phyloP scores from a whole-genome alignment of 2,329 filamentous ascomycete species.

The Penicillium decumbens region DNA sequence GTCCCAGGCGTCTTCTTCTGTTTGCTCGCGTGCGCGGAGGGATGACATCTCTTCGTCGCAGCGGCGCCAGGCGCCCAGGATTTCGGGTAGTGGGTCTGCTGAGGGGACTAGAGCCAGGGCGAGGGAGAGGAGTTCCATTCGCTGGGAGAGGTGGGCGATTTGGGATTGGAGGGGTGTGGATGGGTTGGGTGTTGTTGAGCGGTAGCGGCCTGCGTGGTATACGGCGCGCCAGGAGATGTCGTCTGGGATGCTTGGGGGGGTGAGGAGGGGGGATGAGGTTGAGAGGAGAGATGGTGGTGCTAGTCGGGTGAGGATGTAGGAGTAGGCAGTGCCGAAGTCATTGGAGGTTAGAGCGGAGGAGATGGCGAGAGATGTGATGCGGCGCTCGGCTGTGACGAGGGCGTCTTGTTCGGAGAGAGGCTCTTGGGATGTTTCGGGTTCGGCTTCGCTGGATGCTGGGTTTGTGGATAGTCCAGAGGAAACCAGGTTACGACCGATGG shows the following conservation, averaged over 20 bases:
- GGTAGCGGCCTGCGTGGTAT: conserved; percentile 57
- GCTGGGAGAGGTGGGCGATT: conserved; percentile 56
- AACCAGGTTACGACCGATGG: conserved; percentile 58
- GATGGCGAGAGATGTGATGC: conserved; percentile 46
- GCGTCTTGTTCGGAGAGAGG: conserved; percentile 25
- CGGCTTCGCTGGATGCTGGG: conserved; percentile 19
- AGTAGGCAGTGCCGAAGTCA: conserved; percentile 60
- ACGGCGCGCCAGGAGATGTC: conserved; percentile 63
- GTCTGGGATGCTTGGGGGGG: conserved; percentile 40
- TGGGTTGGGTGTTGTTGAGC: conserved; percentile 30
- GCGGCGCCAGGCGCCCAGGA: conserved; percentile 59
- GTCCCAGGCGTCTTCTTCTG: conserved; percentile 57
- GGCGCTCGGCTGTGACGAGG: conserved; percentile 41
- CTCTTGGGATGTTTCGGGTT: conserved; percentile 7
- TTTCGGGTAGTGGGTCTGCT: conserved; percentile 54
- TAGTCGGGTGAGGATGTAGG: conserved; percentile 60
- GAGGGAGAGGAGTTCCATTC: conserved; percentile 61
- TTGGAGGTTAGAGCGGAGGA: conserved; percentile 42
- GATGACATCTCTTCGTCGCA: conserved; percentile 58
- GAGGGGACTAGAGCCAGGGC: conserved; percentile 57
- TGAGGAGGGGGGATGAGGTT: conserved; percentile 23
- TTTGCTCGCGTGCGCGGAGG: conserved; percentile 51
- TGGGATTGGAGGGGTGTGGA: conserved; percentile 36
- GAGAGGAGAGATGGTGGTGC: conserved; percentile 34
- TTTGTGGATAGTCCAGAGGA: conserved; percentile 40